Base-by-base conservation (phyloP, 2,329 filamentous ascomycete species). In the Fusarium sp. region DNA sequence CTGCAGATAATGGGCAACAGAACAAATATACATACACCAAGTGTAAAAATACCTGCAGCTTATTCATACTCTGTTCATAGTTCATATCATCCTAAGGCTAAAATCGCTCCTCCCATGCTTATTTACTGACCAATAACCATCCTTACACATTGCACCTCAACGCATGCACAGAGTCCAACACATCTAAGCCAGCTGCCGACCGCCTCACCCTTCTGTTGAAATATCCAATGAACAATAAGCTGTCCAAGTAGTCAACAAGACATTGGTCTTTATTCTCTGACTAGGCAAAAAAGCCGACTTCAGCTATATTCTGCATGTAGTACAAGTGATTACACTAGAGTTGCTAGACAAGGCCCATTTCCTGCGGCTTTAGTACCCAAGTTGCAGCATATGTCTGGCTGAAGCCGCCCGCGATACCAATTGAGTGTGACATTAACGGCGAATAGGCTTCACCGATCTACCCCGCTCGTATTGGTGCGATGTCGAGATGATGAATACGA, bases 381-480 rank as follows among this genome's bases (percentile, higher is more conserved):
- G 30, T 40, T 26, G 18, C 40, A 23, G 36, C 40, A 34, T 33
- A 16, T 40, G 44, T 30, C 26, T 58, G 34, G 33, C 18, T 60
- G 31, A n/a, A 45, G 50, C 23, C 45, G n/a, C 37, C 37, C 36
- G 31, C 37, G 49, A 44, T 61, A 26, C 38, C 46, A 15, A 33
- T 41, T 30, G 23, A 50, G 64, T 57, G 51, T 30, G 15, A 56
- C 53, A 33, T 41, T 36, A 28, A 47, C 41, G 31, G 56, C 51
- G 52, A 45, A 49, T 53, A 53, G 36, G 47, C 41, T 54, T 42
- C 40, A 55, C 65, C 31, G 30, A 49, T 45, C 20, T 50, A 47
- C 53, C 55, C 40, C 28, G 53, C 49, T 70, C 67, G 67, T 69
- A 70, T 69, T 41, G 62, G 62, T 67, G 45, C 67, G 62, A 58